Evolutionary conservation across 371 early-diverging fungal species (phyloP).

Genomic region (Mortierella sp.): DNA sequence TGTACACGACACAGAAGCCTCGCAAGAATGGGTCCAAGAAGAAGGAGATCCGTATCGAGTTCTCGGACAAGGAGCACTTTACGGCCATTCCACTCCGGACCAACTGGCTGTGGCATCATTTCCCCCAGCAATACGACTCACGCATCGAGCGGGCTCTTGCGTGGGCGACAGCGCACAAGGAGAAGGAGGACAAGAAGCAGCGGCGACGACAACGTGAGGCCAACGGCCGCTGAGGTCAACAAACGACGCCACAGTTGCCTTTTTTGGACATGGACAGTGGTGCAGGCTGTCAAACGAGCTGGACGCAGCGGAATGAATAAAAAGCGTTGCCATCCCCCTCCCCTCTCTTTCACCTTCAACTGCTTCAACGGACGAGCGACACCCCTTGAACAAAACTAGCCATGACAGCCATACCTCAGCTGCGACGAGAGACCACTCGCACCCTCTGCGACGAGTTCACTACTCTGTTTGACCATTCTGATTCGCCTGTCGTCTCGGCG

Average conservation of each 20-base stretch:
- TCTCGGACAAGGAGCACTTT: slow-evolving; percentile 38
- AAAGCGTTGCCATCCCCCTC: too few relatives aligned
- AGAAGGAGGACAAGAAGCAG: slow-evolving; percentile 27
- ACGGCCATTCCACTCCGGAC: slow-evolving; percentile 38
- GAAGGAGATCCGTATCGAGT: slow-evolving; percentile 54
- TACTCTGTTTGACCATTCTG: slow-evolving; percentile 16
- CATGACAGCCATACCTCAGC: slow-evolving; percentile 7
- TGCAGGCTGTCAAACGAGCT: too few relatives aligned
- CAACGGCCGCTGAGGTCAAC: too few relatives aligned
- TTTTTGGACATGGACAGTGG: too few relatives aligned
- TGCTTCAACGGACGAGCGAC: neutral
- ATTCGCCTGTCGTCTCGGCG: neutral
- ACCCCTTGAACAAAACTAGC: too few relatives aligned
- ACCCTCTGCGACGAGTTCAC: slow-evolving; percentile 39
- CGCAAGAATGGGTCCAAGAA: slow-evolving; percentile 44
- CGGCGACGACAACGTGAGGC: neutral
- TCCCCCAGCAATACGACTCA: slow-evolving; percentile 53
- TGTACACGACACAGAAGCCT: slow-evolving; percentile 48
- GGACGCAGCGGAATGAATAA: too few relatives aligned
- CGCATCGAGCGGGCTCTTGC: slow-evolving; percentile 38
- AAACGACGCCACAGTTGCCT: too few relatives aligned
- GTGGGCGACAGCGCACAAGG: slow-evolving; percentile 46
- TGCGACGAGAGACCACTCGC: slow-evolving; percentile 23
- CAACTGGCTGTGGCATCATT: slow-evolving; percentile 54
- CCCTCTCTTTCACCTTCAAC: neutral